These are phyloP conservation scores for Colletotrichum zoysiae DNA, from an alignment of 2,329 filamentous ascomycete species.

Conservation along the genomic window DNA sequence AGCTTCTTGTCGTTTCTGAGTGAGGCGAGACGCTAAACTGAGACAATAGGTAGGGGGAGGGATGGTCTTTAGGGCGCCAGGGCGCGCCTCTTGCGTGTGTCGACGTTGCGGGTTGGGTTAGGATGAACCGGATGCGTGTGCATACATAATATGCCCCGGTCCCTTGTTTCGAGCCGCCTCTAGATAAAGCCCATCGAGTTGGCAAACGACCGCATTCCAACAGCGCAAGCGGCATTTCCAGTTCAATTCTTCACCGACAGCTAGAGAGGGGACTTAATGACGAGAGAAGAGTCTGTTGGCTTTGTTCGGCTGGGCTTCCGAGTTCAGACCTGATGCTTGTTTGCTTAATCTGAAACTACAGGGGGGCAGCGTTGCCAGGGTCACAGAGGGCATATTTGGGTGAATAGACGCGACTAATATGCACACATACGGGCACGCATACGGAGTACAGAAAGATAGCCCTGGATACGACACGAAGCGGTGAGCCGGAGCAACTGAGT, in stretches of 20 bases:
- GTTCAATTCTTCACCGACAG: background rate
- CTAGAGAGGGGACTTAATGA: too few species aligned
- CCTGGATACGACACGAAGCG: slow-evolving; percentile 14
- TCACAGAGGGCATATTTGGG: slow-evolving; percentile 18
- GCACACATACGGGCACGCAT: too few species aligned
- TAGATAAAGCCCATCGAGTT: background rate
- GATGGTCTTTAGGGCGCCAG: background rate
- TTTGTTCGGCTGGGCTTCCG: background rate
- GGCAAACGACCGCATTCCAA: background rate
- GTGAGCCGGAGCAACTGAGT: slow-evolving; percentile 13
- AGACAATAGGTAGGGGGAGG: background rate
- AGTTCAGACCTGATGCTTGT: background rate
- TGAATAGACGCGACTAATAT: slow-evolving; percentile 28
- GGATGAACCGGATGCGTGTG: background rate
- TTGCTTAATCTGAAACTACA: slow-evolving; percentile 33
- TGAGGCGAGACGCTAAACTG: slow-evolving; percentile 13
- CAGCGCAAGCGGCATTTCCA: background rate
- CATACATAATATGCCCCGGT: background rate
- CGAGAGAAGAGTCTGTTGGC: background rate
- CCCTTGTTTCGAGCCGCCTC: background rate
- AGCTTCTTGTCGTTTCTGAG: slow-evolving; percentile 9
- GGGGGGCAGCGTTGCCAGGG: slow-evolving; percentile 14
- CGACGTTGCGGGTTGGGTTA: too few species aligned
- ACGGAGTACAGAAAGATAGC: too few species aligned
- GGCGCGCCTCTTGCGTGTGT: background rate